Evolutionary conservation across 1,139 yeast species (phyloP), one percentile per base, ranked within the genome.

Genomic region (Sugiyamaella neomexicana): DNA sequence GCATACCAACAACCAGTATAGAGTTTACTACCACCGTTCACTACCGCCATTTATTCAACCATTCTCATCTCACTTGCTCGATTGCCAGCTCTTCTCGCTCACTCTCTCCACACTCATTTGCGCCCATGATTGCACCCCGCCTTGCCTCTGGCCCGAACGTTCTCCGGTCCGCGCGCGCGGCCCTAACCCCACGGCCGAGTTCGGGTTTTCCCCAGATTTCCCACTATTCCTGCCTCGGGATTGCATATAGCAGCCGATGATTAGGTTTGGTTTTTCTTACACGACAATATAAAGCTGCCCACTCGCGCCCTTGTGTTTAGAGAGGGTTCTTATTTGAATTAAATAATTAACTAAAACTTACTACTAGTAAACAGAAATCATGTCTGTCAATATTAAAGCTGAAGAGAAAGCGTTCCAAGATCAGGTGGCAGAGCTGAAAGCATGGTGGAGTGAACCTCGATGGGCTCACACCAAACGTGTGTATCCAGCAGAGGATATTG

Each of bases 401-500:
- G 93, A 86, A 74, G 88, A 86, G 66, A 72, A 72, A 61, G 77
- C 76, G 68, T 88, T 79, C 79, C 82, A 85, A 66, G 73, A 77
- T 52, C 90, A 89, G 71, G 86, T 89, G 58, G 76, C 79, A 50
- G 87, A 83, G 51, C 85, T 91, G 67, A 80, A 85, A 62, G 69
- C 83, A 68, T 91, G 98, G 98, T 91, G 98, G 98, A 68, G 86
- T 9, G 80, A 85, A 66, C 95, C 96, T 60, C 86, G 99, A 74
- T 91, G 96, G 96, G 76, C 75, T 59, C 82, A 85, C 68, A 87
- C 96, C 68, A 89, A 85, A 76, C 86, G 99, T 72, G 86, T 86
- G 69, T 93, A 91, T 76, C 72, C 89, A 53, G 88, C 97, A 39
- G 90, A 85, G 71, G 96, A 89, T 65, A 89, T 91, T 68, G 98